Base-by-base conservation (phyloP, 345 rosid species). In the Populus tremula region DNA sequence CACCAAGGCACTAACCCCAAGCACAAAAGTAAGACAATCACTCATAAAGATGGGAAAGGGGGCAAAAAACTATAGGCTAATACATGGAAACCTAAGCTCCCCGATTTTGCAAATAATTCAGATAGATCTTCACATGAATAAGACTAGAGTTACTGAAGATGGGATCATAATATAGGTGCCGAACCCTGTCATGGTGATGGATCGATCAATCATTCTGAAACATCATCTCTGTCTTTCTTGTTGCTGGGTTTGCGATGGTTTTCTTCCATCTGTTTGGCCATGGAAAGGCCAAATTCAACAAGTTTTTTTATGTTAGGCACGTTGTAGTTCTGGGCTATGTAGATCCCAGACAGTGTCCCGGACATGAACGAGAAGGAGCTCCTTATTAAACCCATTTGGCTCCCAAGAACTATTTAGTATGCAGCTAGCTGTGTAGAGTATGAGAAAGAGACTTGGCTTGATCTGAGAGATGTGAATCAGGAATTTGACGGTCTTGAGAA, bases 271-370 rank as follows among this genome's bases (percentile, higher is more conserved):
- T 82, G 78, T 79, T 79, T 85, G 76, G 85, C 91, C 76, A 65
- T 79, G 73, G 70, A 54, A 49, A 79, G 54, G 77, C 80, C 77
- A 10, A 81, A 29, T 23, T 76, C 65, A 27, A 81, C 77, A 79
- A 87, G 45, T 47, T 79, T 87, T n/a, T 69, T 78, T 20, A 85
- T 21, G 78, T 87, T 82, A 10, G 89, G 87, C 72, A 84, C 79
- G 61, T 76, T 70, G 82, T 89, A 87, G 84, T 77, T 89, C 86
- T 85, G 91, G 59, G 91, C 88, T 50, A 81, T 31, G 71, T 88
- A 82, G 27, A 69, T 41, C 14, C 63, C 81, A n/a, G 61, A 38
- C 8, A 56, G n/a, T 29, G 67, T 38, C 10, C 73, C 81, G 2
- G 67, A 29, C 35, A 73, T 39, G 43, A 78, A 72, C 20, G 59